Evolutionary conservation across 495 filamentous ascomycete genomes (phyloP).

Genomic region (Podospora appendiculata): DNA sequence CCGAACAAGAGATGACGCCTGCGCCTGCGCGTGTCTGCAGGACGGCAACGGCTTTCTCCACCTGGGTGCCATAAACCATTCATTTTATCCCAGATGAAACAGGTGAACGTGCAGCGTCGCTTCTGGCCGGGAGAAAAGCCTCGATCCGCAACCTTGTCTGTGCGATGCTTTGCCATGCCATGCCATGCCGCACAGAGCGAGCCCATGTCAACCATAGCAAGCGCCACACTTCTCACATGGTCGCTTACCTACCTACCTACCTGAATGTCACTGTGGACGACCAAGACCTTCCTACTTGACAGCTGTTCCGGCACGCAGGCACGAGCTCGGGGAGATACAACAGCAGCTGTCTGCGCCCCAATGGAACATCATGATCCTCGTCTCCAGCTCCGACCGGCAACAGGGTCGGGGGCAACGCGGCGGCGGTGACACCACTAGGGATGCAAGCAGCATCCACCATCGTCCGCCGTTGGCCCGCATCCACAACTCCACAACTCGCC

Average conservation of each 20-base stretch:
- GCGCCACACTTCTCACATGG: too few species aligned
- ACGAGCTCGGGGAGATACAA: too few species aligned
- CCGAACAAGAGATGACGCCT: background rate
- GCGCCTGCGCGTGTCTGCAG: slow-evolving; percentile 9
- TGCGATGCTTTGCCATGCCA: too few species aligned
- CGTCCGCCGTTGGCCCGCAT: slow-evolving; percentile 19
- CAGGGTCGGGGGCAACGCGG: background rate
- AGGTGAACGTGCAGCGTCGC: slow-evolving; percentile 21
- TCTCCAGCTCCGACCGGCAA: too few species aligned
- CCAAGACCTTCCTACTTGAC: too few species aligned
- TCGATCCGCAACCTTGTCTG: slow-evolving; percentile 3
- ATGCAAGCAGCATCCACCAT: slow-evolving; percentile 2
- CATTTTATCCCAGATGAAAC: slow-evolving; percentile 27
- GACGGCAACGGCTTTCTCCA: slow-evolving; percentile 19
- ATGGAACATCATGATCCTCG: too few species aligned
- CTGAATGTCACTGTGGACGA: too few species aligned
- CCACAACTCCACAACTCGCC: slow-evolving; percentile 6
- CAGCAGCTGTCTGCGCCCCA: too few species aligned
- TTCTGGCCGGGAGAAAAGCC: slow-evolving; percentile 20
- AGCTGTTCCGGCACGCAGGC: too few species aligned
- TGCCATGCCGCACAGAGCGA: too few species aligned
- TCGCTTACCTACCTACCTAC: too few species aligned
- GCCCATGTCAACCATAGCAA: too few species aligned
- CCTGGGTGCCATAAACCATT: background rate
- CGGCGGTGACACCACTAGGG: background rate